Evolutionary conservation across 345 rosid species (phyloP).

Genomic region (Psidium guajava): DNA sequence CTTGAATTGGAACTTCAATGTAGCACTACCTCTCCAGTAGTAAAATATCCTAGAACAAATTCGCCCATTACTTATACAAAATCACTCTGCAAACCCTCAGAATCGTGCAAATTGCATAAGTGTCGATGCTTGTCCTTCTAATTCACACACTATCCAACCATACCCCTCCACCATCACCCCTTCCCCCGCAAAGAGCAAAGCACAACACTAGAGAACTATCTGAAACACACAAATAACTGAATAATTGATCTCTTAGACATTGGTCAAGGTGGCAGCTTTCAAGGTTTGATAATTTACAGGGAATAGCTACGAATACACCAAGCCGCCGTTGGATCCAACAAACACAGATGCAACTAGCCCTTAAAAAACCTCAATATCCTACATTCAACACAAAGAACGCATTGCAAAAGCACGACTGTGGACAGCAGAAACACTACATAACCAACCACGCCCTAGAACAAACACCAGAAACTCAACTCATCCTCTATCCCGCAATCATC

Average conservation of each 20-base stretch:
- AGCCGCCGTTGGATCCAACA: background rate
- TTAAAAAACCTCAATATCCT: background rate
- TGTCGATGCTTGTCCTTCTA: background rate
- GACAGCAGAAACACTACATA: background rate
- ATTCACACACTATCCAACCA: background rate
- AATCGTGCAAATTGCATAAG: background rate
- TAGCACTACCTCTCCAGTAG: background rate
- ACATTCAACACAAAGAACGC: background rate
- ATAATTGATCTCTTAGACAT: background rate
- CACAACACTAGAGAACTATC: background rate
- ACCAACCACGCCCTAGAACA: background rate
- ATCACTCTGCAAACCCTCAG: background rate
- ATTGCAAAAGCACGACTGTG: background rate
- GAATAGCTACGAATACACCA: background rate
- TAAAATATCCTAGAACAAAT: background rate
- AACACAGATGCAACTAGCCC: background rate
- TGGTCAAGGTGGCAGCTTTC: background rate
- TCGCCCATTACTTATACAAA: background rate
- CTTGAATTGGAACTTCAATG: background rate
- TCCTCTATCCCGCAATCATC: background rate
- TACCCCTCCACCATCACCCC: background rate
- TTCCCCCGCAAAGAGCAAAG: background rate
- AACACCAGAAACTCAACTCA: background rate
- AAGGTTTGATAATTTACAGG: background rate
- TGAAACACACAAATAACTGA: background rate